Conservation (phyloP, 345 rosid genomes). For the Salix koriyanagi region DNA sequence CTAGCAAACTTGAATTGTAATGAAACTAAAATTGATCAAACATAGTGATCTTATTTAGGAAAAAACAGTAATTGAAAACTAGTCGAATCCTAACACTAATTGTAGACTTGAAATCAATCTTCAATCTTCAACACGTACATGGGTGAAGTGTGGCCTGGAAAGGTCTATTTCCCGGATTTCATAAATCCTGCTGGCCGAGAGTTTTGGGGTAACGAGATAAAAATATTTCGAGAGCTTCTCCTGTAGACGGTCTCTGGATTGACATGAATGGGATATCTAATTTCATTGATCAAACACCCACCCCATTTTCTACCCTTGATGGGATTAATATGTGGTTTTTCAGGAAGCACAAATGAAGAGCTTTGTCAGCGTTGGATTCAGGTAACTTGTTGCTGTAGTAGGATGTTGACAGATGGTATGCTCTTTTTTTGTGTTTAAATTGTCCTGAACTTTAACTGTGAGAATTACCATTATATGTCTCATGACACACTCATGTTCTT, state of each 20-base stretch:
- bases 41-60: too few relatives aligned
- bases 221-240: conserved; percentile 41
- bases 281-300: conserved; percentile 44
- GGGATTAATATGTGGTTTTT: conserved; percentile 72
- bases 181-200: conserved; percentile 38
- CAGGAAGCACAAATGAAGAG: conserved; percentile 52
- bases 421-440: not conserved
- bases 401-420: not conserved
- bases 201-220: conserved; percentile 61
- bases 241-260: conserved; percentile 68
- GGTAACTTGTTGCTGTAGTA: conserved; percentile 22
- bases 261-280: conserved; percentile 79
- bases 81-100: too few relatives aligned
- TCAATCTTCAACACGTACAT: not conserved
- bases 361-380: conserved; percentile 76
- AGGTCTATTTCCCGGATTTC: conserved; percentile 65
- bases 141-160: conserved; percentile 73
- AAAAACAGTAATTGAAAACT: too few relatives aligned
- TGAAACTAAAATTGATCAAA: too few relatives aligned
- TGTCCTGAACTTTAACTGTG: not conserved
- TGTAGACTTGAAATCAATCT: too few relatives aligned
- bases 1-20: too few relatives aligned
- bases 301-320: conserved; percentile 45
- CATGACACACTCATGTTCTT: too few relatives aligned
- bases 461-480: too few relatives aligned